Evolutionary conservation across 495 filamentous ascomycete species (phyloP).

Genomic region (Podospora conica): DNA sequence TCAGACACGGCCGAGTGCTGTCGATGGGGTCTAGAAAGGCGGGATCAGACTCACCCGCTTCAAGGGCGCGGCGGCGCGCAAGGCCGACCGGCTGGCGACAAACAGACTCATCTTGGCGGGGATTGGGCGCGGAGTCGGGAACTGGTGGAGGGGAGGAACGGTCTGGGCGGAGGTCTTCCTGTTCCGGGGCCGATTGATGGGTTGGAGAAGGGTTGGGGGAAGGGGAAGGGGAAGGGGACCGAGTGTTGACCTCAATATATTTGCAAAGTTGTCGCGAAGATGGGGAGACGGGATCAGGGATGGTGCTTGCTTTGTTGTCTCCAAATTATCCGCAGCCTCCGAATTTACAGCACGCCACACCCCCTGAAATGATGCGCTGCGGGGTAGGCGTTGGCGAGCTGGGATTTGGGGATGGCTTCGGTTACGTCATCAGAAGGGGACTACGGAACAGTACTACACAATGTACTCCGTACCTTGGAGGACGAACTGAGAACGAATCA

Average conservation of each 20-base stretch:
- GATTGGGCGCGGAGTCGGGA: background rate
- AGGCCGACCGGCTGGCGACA: constrained; percentile 27
- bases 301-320: background rate
- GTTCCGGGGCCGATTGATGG: background rate
- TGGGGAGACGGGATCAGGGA: no score
- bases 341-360: background rate
- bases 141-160: background rate
- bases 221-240: background rate
- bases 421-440: background rate
- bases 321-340: background rate
- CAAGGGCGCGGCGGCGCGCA: constrained; percentile 26
- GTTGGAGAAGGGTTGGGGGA: background rate
- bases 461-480: no score
- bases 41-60: constrained; percentile 25
- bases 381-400: background rate
- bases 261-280: background rate
- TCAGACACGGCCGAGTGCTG: no score
- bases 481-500: no score
- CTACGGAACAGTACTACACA: no score
- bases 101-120: constrained; percentile 28
- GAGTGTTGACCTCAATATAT: background rate
- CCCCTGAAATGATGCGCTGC: background rate
- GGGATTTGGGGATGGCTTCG: background rate
- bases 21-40: no score
- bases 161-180: background rate